These are phyloP conservation scores for Mariannaea sp. DNA, from an alignment of 2,329 filamentous ascomycete species.

Conservation along the genomic window DNA sequence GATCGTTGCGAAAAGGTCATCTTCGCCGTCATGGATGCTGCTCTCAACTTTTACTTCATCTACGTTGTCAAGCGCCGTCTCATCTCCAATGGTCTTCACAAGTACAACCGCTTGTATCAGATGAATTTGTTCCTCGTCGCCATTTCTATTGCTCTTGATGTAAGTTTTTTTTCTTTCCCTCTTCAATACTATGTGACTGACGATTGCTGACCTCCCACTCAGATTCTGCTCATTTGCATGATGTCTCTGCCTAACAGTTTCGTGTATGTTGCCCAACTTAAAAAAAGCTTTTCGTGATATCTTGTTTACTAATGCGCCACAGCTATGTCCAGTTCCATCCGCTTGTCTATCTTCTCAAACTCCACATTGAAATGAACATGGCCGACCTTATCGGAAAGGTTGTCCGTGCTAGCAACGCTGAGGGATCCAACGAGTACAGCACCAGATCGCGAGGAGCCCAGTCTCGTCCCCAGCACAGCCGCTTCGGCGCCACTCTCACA, in stretches of 20 bases:
- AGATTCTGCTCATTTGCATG: constrained; percentile 36
- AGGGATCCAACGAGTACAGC: constrained; percentile 23
- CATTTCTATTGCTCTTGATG: constrained; percentile 38
- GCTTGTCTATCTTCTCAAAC: constrained; percentile 37
- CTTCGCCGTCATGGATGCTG: constrained; percentile 52
- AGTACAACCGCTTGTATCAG: constrained; percentile 53
- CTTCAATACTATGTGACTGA: not conserved
- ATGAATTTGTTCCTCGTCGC: constrained; percentile 40
- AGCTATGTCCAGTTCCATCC: constrained; percentile 39
- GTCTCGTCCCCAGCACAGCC: constrained; percentile 18
- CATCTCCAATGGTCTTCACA: constrained; percentile 53
- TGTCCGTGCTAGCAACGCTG: constrained; percentile 32
- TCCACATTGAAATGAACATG: constrained; percentile 40
- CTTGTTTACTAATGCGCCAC: not conserved
- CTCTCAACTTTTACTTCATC: constrained; percentile 55
- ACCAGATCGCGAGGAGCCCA: constrained; percentile 21
- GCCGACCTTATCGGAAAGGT: constrained; percentile 38
- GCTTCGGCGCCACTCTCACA: constrained; percentile 21
- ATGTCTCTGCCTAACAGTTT: constrained; percentile 38
- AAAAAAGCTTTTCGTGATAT: not conserved
- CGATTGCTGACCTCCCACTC: constrained; percentile 1
- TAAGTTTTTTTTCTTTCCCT: not conserved
- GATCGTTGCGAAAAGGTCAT: constrained; percentile 57
- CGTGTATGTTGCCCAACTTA: constrained; percentile 23
- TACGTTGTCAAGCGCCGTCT: constrained; percentile 49